Evolutionary conservation across 2,329 filamentous ascomycete species (phyloP), one percentile per base, ranked within the genome.

Genomic region (Fusarium camptoceras): DNA sequence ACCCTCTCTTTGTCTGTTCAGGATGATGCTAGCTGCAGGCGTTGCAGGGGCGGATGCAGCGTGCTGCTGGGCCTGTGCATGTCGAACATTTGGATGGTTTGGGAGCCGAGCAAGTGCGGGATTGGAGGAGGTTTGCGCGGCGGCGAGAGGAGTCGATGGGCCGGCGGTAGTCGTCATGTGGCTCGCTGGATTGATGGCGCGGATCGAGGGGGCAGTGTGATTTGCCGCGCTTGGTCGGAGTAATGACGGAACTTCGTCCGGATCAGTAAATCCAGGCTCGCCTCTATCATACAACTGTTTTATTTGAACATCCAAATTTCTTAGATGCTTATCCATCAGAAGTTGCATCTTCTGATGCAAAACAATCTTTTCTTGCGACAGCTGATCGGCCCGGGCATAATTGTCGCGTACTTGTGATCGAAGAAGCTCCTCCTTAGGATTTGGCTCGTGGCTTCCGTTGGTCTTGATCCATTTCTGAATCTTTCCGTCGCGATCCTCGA

Each of bases 381-480:
- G 82, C 64, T 89, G 84, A 68, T 94, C 89, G 55, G 91, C 91
- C 71, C 86, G 87, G 66, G 87, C 86, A 75, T 87, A 95, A 75
- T 89, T 90, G 65, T 92, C 89, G 57, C 85, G 81, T 71, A 95
- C 91, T 55, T 87, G 86, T 49, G 88, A 87, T 55, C 88, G 86
- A 75, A 92, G 86, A 16, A 84, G 79, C 15, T 92, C 89, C 81
- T 97, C 93, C 75, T 93, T 92, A 0, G 92, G 91, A 74, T 95
- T 93, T 31, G 86, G 84, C 54, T 89, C 85, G 74, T 93, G 88
- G 75, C 91, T 92, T 69, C 92, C 91, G 72, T 95, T 91, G 20
- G 87, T 82, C 75, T 92, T 92, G 78, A 95, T 93, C 84, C 90
- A 94, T 80, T 92, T 93, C 77, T 97, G 93, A 42, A 96, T 89